Evolutionary conservation across 352 stramenopile genomes (phyloP), one percentile per base, ranked within the genome.

Genomic region (Thalassiosira gravida): DNA sequence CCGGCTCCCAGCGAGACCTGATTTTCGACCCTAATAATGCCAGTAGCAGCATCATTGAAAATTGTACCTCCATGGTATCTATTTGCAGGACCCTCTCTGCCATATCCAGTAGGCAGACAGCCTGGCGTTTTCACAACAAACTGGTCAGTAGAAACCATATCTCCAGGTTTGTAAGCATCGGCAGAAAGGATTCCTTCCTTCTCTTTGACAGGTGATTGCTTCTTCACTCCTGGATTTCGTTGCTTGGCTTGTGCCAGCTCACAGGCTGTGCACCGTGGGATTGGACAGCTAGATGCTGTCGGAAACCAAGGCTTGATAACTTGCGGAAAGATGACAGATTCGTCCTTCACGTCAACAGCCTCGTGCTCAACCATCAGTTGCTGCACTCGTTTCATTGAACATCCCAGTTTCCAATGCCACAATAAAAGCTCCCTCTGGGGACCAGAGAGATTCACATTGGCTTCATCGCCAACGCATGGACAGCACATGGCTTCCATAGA

Each of bases 361-460:
- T 62, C 24, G n/a, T 49, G 30, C 1, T 20, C 29, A 0, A 39
- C 3, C 64, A 81, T 81, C 3, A 81, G 25, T 13, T 67, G 3
- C 24, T 81, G 65, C 16, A 75, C 39, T 22, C 32, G 44, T 5
- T 37, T 9, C 65, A 72, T 65, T 1, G 3, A 25, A 11, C 59
- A 42, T 0, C 72, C 67, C 0, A 87, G 30, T 13, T 65, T 73
- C 22, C 47, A 79, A 46, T 90, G 80, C 67, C 68, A 86, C 11
- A 57, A 50, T 18, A 88, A 22, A 0, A 88, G 18, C 58, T 87
- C 75, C 42, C 79, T 81, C 42, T 85, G 52, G 37, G 67, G 24
- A 46, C 32, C 5, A 47, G 44, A 64, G 0, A 90, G 49, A 47
- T 86, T 90, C 25, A 72, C 46, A 76, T 90, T 87, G 1, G 7